Evolutionary conservation across 345 rosid genomes (phyloP).

Genomic region (Tarenaya hassleriana): DNA sequence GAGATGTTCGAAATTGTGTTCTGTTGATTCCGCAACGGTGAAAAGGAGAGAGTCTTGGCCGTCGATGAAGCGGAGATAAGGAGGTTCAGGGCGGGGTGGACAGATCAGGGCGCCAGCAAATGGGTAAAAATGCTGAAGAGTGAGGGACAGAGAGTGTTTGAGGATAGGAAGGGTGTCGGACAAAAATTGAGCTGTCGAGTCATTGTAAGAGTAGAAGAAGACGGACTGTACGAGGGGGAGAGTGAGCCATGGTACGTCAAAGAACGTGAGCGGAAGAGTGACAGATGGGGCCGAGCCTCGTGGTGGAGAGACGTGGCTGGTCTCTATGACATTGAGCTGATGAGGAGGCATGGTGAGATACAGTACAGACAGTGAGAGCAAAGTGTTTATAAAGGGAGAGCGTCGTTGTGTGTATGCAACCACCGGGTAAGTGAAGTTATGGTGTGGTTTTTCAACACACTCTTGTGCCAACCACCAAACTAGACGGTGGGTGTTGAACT

Average conservation of each 20-base stretch:
- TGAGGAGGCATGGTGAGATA: slow-evolving; percentile 10
- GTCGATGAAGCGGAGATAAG: slow-evolving; percentile 25
- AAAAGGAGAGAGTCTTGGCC: slow-evolving; percentile 30
- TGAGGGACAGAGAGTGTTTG: slow-evolving; percentile 37
- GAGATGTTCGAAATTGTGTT: slow-evolving; percentile 22
- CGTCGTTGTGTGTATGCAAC: too few relatives aligned
- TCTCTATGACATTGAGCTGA: slow-evolving; percentile 21
- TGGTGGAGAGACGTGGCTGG: slow-evolving; percentile 30
- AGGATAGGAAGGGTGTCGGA: slow-evolving; percentile 33
- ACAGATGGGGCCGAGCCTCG: slow-evolving; percentile 26
- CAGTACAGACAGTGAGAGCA: too few relatives aligned
- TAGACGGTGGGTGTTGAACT: too few relatives aligned
- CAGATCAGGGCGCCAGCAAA: slow-evolving; percentile 25
- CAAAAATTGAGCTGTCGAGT: slow-evolving; percentile 29
- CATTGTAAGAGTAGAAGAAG: slow-evolving; percentile 34
- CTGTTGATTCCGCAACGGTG: slow-evolving; percentile 29
- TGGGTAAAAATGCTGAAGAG: slow-evolving; percentile 45
- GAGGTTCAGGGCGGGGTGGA: slow-evolving; percentile 24
- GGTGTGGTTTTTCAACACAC: too few relatives aligned
- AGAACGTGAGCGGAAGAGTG: slow-evolving; percentile 35
- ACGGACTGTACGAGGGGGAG: slow-evolving; percentile 25
- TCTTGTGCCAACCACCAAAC: too few relatives aligned
- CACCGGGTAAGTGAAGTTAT: too few relatives aligned
- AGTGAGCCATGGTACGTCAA: slow-evolving; percentile 28
- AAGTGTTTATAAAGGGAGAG: too few relatives aligned